These are phyloP conservation scores for Orbilia ellipsospora DNA, from an alignment of 2,329 filamentous ascomycete species.

Conservation along the genomic window DNA sequence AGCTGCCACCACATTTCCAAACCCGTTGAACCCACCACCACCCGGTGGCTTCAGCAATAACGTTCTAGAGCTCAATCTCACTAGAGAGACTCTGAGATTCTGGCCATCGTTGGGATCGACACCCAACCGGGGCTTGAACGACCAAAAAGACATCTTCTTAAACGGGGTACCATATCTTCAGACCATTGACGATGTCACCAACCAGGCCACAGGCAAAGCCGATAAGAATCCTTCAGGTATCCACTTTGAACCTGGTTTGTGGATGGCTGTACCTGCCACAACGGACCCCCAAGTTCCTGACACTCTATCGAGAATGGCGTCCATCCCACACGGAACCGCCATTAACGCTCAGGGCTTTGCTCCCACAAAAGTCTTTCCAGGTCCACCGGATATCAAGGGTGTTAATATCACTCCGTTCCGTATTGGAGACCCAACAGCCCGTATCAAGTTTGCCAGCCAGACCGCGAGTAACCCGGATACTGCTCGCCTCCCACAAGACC, in stretches of 20 bases:
- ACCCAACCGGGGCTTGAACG: constrained; percentile 62
- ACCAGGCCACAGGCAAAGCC: constrained; percentile 57
- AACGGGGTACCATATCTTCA: constrained; percentile 63
- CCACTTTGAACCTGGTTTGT: constrained; percentile 64
- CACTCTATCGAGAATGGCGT: constrained; percentile 62
- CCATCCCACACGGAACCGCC: constrained; percentile 64
- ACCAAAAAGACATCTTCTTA: constrained; percentile 61
- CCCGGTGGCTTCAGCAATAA: constrained; percentile 58
- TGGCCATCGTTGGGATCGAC: constrained; percentile 60
- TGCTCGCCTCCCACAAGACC: constrained; percentile 60
- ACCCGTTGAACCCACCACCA: constrained; percentile 47
- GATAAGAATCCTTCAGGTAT: constrained; percentile 60
- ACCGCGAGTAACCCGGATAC: constrained; percentile 53
- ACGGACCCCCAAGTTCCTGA: constrained; percentile 57
- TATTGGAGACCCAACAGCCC: constrained; percentile 8
- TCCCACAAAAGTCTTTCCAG: constrained; percentile 51
- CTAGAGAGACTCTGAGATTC: constrained; percentile 62
- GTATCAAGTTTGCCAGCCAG: constrained; percentile 49
- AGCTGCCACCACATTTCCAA: constrained; percentile 53
- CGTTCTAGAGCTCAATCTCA: constrained; percentile 63
- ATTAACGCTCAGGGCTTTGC: constrained; percentile 63
- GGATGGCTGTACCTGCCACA: constrained; percentile 62
- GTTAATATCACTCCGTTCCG: constrained; percentile 60
- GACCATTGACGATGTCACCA: constrained; percentile 61
- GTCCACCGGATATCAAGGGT: constrained; percentile 56